Base-by-base conservation (phyloP, 2,329 filamentous ascomycete species). In the Harringtonia aguacate region DNA sequence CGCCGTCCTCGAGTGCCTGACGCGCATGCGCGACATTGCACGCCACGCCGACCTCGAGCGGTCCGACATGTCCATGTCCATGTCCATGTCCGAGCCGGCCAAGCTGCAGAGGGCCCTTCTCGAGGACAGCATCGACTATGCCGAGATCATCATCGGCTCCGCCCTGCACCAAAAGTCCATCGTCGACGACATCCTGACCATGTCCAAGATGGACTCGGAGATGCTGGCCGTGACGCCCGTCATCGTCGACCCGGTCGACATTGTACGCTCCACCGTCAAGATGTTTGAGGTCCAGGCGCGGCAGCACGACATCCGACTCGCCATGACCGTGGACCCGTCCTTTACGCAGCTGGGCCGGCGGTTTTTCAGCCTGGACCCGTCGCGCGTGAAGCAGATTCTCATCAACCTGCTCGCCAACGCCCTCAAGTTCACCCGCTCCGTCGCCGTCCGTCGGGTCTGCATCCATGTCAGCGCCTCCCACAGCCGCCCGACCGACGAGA, bases 401-500 rank as follows among this genome's bases (percentile, higher is more conserved):
- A 87, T 90, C 58, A 90, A 90, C 53, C 69, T 90, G 2, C 74
- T 85, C 9, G 86, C 84, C 8, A 90, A 90, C 54, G 83, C 84
- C 0, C 80, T 90, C 59, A 90, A 90, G 54, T 90, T 89, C 56
- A 90, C 86, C 1, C 78, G 78, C 30, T 70, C 70, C 0, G 75
- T 80, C 17, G 68, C 69, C 15, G 73, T 67, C 13, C 72, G 79
- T 8, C 74, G 75, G 35, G 70, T 78, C 29, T 62, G 61, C 1
- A 64, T 77, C 3, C 61, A 58, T 28, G 59, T 78, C 38, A 68
- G 68, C 37, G 70, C 66, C 9, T 69, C 61, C 20, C 58, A 53
- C 28, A 53, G 55, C 17, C 59, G 58, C 20, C 70, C 68, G 0
- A 59, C 59, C 20, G 62, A 59, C 44, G 61, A 57, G 40, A 64